These are phyloP conservation scores for Scheffersomyces ergatensis DNA, from an alignment of 805 yeast genomes.

Conservation along the genomic window DNA sequence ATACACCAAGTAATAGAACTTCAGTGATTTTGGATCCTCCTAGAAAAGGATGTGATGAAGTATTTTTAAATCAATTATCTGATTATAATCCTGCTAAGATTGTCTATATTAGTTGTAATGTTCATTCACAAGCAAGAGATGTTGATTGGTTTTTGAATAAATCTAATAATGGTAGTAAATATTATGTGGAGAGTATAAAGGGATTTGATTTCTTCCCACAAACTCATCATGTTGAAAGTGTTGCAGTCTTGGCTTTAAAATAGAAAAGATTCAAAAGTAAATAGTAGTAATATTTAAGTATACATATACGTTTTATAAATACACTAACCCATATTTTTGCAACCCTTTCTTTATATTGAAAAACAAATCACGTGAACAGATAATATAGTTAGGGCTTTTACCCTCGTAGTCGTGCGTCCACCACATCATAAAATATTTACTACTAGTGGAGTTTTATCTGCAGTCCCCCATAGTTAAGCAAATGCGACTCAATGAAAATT, in stretches of 20 bases:
- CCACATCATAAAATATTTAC: slow-evolving; percentile 2
- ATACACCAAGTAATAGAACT: slow-evolving; percentile 72
- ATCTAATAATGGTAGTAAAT: slow-evolving; percentile 60
- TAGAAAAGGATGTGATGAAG: slow-evolving; percentile 92
- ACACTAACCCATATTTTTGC: too few relatives aligned
- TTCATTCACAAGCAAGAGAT: slow-evolving; percentile 96
- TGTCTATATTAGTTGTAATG: slow-evolving; percentile 96
- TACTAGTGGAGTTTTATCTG: background rate
- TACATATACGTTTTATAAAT: background rate
- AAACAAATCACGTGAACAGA: too few relatives aligned
- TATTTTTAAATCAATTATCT: slow-evolving; percentile 80
- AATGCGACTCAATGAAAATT: slow-evolving; percentile 1
- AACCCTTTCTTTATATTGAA: too few relatives aligned
- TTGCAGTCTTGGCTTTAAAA: slow-evolving; percentile 57
- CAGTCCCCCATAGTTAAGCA: background rate
- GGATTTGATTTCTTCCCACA: slow-evolving; percentile 98
- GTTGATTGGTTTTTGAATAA: slow-evolving; percentile 74
- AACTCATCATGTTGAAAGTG: slow-evolving; percentile 89
- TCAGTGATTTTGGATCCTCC: slow-evolving; percentile 96
- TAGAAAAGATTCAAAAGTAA: background rate
- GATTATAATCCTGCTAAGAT: slow-evolving; percentile 80
- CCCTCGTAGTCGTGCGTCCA: background rate
- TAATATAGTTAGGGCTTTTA: too few relatives aligned
- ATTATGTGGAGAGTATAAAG: slow-evolving; percentile 74
- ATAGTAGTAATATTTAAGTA: background rate